A percentile compares a stretch with the other conserved stretches of the same genome.
Conservation (phyloP, 331 rosid genomes). For the Quercus tomentella region DNA sequence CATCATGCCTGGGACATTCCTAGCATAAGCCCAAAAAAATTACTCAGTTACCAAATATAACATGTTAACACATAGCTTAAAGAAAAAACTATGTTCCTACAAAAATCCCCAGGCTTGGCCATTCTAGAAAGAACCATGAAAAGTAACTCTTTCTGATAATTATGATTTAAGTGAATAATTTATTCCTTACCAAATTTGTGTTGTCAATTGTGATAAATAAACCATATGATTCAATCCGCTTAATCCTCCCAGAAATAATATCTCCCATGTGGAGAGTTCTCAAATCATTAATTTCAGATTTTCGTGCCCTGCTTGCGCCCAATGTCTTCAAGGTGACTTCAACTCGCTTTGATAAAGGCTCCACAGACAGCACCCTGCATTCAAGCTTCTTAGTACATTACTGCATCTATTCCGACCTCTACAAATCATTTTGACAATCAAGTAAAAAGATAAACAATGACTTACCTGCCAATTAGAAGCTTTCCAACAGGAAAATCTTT, state of each 20-base stretch:
- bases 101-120: background rate
- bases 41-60: background rate
- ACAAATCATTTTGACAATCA: conserved; percentile 6
- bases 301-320: conserved; percentile 24
- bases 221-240: conserved; percentile 85
- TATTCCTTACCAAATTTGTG: conserved; percentile 52
- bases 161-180: background rate
- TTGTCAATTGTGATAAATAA: conserved; percentile 72
- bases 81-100: background rate
- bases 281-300: conserved; percentile 41
- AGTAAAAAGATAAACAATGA: conserved; percentile 1
- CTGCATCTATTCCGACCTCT: conserved; percentile 1
- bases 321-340: conserved; percentile 76
- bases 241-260: conserved; percentile 68
- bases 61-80: background rate
- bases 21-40: background rate
- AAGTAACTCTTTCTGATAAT: background rate
- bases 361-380: conserved; percentile 79
- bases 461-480: conserved; percentile 76
- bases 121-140: background rate
- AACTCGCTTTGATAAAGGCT: conserved; percentile 79
- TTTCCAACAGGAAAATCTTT: conserved; percentile 81
- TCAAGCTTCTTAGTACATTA: conserved; percentile 24
- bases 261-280: conserved; percentile 65
- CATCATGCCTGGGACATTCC: background rate